Percentiles rank a stretch among this genome's conserved stretches.
Conservation (phyloP, 2,329 filamentous ascomycete species). For the Trichoderma citrinoviride region DNA sequence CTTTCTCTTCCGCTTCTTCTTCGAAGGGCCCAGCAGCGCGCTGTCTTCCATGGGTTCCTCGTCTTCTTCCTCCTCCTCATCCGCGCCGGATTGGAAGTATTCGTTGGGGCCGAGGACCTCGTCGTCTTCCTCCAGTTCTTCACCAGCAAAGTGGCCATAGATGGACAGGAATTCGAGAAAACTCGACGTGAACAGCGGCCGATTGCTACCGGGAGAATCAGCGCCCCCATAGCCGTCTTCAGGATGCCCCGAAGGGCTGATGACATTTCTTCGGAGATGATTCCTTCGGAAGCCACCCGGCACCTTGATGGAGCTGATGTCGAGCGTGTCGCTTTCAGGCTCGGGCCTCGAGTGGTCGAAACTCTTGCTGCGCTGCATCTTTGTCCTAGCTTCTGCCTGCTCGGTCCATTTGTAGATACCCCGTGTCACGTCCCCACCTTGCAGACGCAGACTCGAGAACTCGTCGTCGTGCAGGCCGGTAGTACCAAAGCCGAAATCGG, state of each 20-base stretch:
- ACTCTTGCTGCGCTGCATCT: constrained; percentile 78
- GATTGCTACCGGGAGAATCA: constrained; percentile 34
- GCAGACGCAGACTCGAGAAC: constrained; percentile 88
- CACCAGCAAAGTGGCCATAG: constrained; percentile 96
- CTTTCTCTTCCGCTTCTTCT: constrained; percentile 73
- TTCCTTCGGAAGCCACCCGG: constrained; percentile 93
- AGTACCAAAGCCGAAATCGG: constrained; percentile 33
- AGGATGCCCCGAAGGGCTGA: constrained; percentile 50
- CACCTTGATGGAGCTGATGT: constrained; percentile 87
- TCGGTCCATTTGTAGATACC: constrained; percentile 97
- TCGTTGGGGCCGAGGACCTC: constrained; percentile 83
- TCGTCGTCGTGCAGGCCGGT: constrained; percentile 64
- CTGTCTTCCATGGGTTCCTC: constrained; percentile 87
- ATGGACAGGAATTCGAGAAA: constrained; percentile 95
- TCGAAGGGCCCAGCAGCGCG: constrained; percentile 73
- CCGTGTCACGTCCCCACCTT: constrained; percentile 90
- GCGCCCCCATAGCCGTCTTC: constrained; percentile 36
- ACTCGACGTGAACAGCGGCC: constrained; percentile 76
- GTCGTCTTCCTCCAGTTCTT: constrained; percentile 94
- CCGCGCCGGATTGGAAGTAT: constrained; percentile 80
- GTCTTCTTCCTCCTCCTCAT: constrained; percentile 61
- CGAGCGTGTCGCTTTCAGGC: constrained; percentile 74
- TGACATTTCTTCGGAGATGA: constrained; percentile 74
- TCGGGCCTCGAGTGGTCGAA: constrained; percentile 76
- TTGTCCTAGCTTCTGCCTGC: constrained; percentile 70